These are phyloP conservation scores for Aspergillus carlsbadensis DNA, from an alignment of 495 filamentous ascomycete genomes.

Conservation along the genomic window DNA sequence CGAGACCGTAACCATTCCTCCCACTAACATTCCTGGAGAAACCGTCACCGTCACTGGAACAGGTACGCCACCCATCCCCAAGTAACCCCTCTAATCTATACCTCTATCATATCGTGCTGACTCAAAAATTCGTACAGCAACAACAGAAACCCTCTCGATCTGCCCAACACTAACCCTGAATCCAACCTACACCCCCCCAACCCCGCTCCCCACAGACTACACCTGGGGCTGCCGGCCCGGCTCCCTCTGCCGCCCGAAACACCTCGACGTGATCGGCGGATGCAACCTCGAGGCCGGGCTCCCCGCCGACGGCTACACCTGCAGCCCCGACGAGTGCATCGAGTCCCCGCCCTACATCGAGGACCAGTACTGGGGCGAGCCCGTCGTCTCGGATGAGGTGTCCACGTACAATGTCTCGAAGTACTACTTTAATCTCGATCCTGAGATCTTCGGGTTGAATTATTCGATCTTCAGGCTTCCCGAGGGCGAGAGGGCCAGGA, in stretches of 20 bases:
- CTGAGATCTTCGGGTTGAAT: slow-evolving; percentile 59
- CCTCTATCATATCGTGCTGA: neutral
- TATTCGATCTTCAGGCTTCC: slow-evolving; percentile 55
- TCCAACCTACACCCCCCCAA: slow-evolving; percentile 32
- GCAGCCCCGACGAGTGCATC: slow-evolving; percentile 55
- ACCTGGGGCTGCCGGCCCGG: slow-evolving; percentile 62
- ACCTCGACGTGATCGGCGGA: slow-evolving; percentile 25
- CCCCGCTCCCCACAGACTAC: slow-evolving; percentile 37
- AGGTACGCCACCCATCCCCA: neutral
- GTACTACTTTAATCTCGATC: slow-evolving; percentile 65
- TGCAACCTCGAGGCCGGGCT: slow-evolving; percentile 56
- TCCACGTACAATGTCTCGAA: slow-evolving; percentile 49
- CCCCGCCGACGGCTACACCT: slow-evolving; percentile 53
- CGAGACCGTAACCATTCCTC: neutral
- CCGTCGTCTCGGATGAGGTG: slow-evolving; percentile 31
- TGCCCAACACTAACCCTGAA: slow-evolving; percentile 33
- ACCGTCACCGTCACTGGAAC: slow-evolving; percentile 4
- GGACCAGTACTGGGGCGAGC: slow-evolving; percentile 38
- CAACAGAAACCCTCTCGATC: slow-evolving; percentile 20
- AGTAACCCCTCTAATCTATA: neutral
- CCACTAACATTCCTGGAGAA: too few species aligned
- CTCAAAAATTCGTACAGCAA: neutral
- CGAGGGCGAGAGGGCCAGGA: neutral
- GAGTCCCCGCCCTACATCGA: slow-evolving; percentile 32
- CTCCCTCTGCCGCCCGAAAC: slow-evolving; percentile 49